Conservation (phyloP, 2,329 filamentous ascomycete species). For the Penicillium glabrum region DNA sequence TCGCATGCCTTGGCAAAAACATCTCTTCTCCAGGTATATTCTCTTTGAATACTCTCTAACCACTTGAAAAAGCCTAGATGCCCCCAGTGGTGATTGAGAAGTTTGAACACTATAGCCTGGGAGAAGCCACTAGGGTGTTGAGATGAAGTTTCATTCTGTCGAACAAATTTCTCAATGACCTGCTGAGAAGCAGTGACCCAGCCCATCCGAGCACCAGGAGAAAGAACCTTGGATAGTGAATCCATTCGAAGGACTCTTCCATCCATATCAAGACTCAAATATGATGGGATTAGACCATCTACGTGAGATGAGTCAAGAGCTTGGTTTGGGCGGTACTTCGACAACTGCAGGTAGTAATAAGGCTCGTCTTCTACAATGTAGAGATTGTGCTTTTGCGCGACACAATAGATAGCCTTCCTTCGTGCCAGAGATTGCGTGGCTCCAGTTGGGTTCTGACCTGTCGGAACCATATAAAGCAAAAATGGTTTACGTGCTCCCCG, state of each 20-base stretch:
- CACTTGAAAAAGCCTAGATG: conserved; percentile 4
- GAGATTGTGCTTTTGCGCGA: conserved; percentile 75
- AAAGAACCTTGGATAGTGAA: conserved; percentile 80
- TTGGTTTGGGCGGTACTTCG: not conserved
- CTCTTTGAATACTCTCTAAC: not conserved
- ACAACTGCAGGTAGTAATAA: conserved; percentile 78
- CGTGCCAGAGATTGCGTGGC: conserved; percentile 67
- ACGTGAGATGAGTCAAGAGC: not conserved
- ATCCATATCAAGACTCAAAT: conserved; percentile 72
- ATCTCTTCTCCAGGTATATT: conserved; percentile 2
- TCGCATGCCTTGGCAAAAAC: not conserved
- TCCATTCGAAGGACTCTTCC: conserved; percentile 82
- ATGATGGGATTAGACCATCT: conserved; percentile 19
- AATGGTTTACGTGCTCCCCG: conserved; percentile 57
- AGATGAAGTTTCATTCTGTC: conserved; percentile 73
- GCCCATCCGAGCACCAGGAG: conserved; percentile 72
- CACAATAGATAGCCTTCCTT: conserved; percentile 65
- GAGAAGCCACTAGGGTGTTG: conserved; percentile 78
- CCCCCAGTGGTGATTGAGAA: conserved; percentile 56
- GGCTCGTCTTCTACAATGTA: conserved; percentile 84
- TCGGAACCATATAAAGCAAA: conserved; percentile 66
- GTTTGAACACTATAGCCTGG: conserved; percentile 75
- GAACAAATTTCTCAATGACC: conserved; percentile 72
- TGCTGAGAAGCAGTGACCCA: conserved; percentile 83
- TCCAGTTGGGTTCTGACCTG: conserved; percentile 81